Base-by-base conservation (phyloP, 805 yeast species). In the Metschnikowia reukaufii region DNA sequence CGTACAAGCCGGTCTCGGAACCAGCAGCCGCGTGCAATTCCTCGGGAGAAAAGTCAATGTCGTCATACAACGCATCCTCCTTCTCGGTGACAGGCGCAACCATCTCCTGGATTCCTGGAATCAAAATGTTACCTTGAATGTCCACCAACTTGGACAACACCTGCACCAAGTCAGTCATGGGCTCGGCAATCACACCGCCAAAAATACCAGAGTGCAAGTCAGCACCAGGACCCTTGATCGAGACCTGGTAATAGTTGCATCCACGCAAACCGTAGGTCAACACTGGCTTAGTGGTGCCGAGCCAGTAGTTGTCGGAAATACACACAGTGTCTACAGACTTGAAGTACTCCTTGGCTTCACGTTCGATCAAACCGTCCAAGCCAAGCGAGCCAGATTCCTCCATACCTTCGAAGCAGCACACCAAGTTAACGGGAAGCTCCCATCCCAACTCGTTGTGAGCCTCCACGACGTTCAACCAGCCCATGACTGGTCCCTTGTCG, bases 191-290 rank as follows among this genome's bases (percentile, higher is more conserved):
- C 51, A 90, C 83, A 64, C 99, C 99, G 57, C 99, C 99, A 65
- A 94, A 94, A 47, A 94, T 81, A 64, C 99, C 99, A 34, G 96
- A 86, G 73, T 94, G 99, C 69, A 94, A 78, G 67, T 94, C 99
- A 7, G 99, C 97, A 38, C 86, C 88, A 35, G 99, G 99, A 10
- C 99, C 99, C 49, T 76, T 77, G 55, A 92, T 73, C 21, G 77
- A 67, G 58, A 92, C 71, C 69, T 90, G 88, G 72, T 94, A 94
- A 76, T 94, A 94, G 73, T 87, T 87, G 64, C 91, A 88, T 52
- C 99, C 99, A 73, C 99, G 85, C 60, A 94, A 82, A 40, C 99
- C 99, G 68, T 94, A 94, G 27, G 99, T 94, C 62, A 94, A 81
- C 8, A 89, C 98, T 16, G 99, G 99, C 65, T 94, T 91, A 57